Evolutionary conservation across 179 eudicot species (phyloP).

Genomic region (Carnegiea gigantea): DNA sequence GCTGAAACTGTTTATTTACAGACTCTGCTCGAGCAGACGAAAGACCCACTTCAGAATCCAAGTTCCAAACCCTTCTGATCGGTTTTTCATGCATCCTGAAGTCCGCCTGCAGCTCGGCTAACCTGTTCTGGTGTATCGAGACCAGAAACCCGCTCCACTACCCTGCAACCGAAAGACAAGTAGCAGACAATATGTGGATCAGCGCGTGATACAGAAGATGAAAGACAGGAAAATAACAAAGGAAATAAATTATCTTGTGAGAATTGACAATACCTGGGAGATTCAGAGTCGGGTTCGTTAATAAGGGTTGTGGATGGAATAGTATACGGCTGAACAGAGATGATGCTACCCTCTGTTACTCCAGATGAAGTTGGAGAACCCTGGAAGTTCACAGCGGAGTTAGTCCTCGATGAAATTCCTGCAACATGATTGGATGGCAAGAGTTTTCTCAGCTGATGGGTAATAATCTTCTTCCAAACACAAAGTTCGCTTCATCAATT

Average conservation of each 20-base stretch:
- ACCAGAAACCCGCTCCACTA: conserved; percentile 24
- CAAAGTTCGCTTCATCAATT: neutral
- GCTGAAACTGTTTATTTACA: neutral
- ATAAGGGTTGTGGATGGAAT: conserved; percentile 33
- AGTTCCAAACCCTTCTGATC: neutral
- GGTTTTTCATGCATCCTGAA: neutral
- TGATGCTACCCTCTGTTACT: conserved; percentile 30
- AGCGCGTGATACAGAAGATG: neutral
- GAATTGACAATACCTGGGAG: conserved; percentile 30
- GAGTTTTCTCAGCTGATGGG: neutral
- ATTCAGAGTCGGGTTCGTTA: conserved; percentile 16
- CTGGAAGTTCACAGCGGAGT: conserved; percentile 29
- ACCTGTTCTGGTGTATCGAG: conserved; percentile 15
- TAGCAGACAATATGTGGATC: neutral
- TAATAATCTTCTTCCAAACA: neutral
- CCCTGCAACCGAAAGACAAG: conserved; percentile 6
- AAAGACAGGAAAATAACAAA: neutral
- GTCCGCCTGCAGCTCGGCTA: conserved; percentile 23
- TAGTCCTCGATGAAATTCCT: conserved; percentile 54
- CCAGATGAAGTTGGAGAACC: conserved; percentile 53
- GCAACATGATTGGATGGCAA: conserved; percentile 27
- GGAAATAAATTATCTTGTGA: neutral
- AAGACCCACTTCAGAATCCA: neutral
- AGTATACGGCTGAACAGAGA: conserved; percentile 38
- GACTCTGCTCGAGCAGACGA: neutral